phyloP scores from a whole-genome alignment of 805 yeast genomes.

The Saccharomycopsis sp. region DNA sequence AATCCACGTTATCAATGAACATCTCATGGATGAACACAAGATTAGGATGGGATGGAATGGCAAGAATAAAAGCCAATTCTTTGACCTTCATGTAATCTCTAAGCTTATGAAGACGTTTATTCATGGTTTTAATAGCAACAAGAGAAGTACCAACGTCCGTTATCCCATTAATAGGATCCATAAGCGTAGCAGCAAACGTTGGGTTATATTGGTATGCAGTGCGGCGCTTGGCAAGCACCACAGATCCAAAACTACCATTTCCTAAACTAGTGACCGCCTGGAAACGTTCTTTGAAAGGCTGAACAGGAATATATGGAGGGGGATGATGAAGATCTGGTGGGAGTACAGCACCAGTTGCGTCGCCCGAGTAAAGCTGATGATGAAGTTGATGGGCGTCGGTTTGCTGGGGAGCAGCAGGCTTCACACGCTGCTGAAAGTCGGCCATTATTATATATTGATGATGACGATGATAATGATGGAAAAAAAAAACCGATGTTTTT shows the following conservation, averaged over 20 bases:
- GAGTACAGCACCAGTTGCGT: background rate
- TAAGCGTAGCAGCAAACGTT: conserved; percentile 35
- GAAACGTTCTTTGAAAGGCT: conserved; percentile 38
- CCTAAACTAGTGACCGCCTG: conserved; percentile 52
- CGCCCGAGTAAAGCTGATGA: background rate
- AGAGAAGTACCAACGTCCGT: conserved; percentile 12
- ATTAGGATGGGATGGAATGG: conserved; percentile 64
- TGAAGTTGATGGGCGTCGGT: background rate
- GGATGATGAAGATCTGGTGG: conserved; percentile 37
- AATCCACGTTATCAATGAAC: conserved; percentile 58
- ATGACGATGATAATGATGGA: no score
- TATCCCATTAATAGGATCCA: conserved; percentile 31
- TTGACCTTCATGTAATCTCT: conserved; percentile 54
- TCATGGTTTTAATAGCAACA: conserved; percentile 74
- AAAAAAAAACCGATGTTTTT: no score
- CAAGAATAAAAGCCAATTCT: conserved; percentile 59
- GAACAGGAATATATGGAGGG: conserved; percentile 39
- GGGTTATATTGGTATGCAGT: conserved; percentile 26
- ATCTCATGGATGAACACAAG: conserved; percentile 73
- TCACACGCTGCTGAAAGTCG: background rate
- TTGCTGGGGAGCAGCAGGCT: background rate
- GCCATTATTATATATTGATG: no score
- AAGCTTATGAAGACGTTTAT: conserved; percentile 42
- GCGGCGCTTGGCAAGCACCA: conserved; percentile 47
- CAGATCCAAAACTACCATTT: conserved; percentile 71